A percentile compares a stretch with the other conserved stretches of the same genome.
These are phyloP conservation scores for Taxillus chinensis DNA, from an alignment of 164 flowering plant genomes.

Conservation along the genomic window DNA sequence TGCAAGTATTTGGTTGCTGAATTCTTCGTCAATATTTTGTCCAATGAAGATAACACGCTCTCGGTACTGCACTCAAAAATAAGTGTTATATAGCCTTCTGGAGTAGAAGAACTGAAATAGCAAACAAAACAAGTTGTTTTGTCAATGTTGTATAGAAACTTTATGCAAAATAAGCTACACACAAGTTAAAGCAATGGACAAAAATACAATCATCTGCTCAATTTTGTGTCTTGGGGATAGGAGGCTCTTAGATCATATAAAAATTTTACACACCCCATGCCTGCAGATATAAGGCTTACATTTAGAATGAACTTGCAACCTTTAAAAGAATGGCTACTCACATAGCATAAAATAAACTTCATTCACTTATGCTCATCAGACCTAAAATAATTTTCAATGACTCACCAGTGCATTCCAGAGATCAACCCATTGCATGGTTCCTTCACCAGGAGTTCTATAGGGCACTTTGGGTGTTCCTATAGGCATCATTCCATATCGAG, in stretches of 20 bases:
- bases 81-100: neutral
- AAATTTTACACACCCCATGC: neutral
- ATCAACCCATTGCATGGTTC: slow-evolving; percentile 86
- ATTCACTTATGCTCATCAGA: neutral
- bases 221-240: too few species aligned
- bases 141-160: too few species aligned
- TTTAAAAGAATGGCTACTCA: too few species aligned
- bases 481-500: slow-evolving; percentile 69
- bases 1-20: slow-evolving; percentile 73
- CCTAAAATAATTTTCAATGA: slow-evolving; percentile 5
- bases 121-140: too few species aligned
- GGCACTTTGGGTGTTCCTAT: slow-evolving; percentile 83
- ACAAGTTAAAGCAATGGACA: neutral
- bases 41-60: slow-evolving; percentile 83
- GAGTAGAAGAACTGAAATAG: too few species aligned
- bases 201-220: neutral
- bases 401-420: slow-evolving; percentile 94
- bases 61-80: slow-evolving; percentile 51
- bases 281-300: too few species aligned
- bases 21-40: slow-evolving; percentile 65
- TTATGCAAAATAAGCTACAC: neutral
- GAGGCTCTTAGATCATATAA: neutral
- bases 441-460: slow-evolving; percentile 62
- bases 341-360: neutral
- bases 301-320: too few species aligned